These are phyloP conservation scores for Uromyces viciae-fabae DNA, from an alignment of 1,284 basidiomycete species.

Conservation along the genomic window DNA sequence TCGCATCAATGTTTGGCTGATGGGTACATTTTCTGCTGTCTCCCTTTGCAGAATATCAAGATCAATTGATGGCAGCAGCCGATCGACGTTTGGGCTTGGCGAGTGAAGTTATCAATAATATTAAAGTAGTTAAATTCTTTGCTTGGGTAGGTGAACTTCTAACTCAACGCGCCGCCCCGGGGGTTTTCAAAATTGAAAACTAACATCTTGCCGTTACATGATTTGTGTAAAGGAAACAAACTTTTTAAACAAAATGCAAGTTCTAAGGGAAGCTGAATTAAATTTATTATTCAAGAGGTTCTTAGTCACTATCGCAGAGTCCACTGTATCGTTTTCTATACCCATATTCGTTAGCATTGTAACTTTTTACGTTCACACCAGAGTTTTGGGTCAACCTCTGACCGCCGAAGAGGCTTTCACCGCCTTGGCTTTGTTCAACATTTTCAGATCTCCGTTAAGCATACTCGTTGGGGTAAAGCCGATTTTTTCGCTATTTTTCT, in stretches of 20 bases:
- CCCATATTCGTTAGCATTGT: constrained; percentile 59
- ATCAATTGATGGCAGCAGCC: constrained; percentile 58
- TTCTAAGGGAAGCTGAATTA: constrained; percentile 57
- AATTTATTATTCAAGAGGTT: constrained; percentile 39
- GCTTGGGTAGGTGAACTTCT: constrained; percentile 50
- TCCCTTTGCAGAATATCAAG: constrained; percentile 55
- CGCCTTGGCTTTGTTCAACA: constrained; percentile 61
- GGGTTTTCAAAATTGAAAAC: constrained; percentile 53
- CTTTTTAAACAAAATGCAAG: constrained; percentile 57
- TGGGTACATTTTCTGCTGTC: too few species aligned
- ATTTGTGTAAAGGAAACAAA: constrained; percentile 54
- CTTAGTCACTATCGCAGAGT: constrained; percentile 50
- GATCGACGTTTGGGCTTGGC: constrained; percentile 60
- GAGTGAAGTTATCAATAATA: constrained; percentile 60
- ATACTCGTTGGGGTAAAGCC: constrained; percentile 23
- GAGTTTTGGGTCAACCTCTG: constrained; percentile 55
- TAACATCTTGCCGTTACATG: constrained; percentile 53
- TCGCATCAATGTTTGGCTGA: too few species aligned
- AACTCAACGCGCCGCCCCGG: too few species aligned
- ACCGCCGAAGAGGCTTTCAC: constrained; percentile 59
- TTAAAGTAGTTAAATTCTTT: constrained; percentile 57
- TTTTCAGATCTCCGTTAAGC: constrained; percentile 56
- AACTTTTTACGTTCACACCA: constrained; percentile 59
- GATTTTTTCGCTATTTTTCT: too few species aligned
- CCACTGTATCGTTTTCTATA: constrained; percentile 56